Evolutionary conservation across 2,329 filamentous ascomycete genomes (phyloP).

Genomic region (Cladosporium colombiae): DNA sequence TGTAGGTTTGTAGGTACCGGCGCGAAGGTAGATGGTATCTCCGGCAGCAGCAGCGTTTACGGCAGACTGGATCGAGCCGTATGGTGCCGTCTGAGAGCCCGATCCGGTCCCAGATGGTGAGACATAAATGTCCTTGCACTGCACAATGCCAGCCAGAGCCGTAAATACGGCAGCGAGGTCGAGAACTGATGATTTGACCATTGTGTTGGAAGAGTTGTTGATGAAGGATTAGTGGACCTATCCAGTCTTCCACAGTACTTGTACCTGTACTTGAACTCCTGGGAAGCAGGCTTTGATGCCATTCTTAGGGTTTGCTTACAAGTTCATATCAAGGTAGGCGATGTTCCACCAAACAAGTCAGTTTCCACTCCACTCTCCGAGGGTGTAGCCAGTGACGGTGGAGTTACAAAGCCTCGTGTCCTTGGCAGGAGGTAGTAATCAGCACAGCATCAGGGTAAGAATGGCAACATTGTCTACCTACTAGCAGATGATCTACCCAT

Average conservation of each 20-base stretch:
- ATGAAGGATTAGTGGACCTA: neutral
- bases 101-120: constrained; percentile 47
- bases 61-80: constrained; percentile 50
- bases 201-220: neutral
- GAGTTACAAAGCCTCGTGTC: neutral
- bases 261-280: neutral
- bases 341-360: neutral
- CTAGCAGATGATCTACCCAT: neutral
- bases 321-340: neutral
- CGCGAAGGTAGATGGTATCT: constrained; percentile 49
- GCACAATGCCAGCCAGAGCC: neutral
- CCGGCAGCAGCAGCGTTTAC: constrained; percentile 50
- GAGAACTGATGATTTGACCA: neutral
- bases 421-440: neutral
- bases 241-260: neutral
- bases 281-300: neutral
- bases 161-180: neutral
- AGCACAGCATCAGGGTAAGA: neutral
- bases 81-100: constrained; percentile 45
- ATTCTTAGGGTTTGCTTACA: neutral
- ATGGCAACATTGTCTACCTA: neutral
- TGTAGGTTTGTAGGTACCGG: constrained; percentile 48
- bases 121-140: constrained; percentile 45
- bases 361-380: neutral
- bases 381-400: neutral